phyloP scores from a whole-genome alignment of 306 rosid genomes.

The Pterocarpus santalinus region DNA sequence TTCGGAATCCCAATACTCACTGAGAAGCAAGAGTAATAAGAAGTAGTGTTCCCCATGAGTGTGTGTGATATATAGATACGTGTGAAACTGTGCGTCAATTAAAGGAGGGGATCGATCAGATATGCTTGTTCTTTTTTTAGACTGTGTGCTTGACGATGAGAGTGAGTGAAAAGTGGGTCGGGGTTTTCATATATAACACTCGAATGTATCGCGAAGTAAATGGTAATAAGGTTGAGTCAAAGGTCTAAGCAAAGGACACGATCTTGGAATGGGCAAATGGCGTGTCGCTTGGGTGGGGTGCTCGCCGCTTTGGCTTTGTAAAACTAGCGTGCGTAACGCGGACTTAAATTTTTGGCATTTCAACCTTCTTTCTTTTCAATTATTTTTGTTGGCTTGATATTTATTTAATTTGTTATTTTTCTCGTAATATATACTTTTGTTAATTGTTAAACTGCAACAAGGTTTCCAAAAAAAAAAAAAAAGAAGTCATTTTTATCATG shows the following conservation, averaged over 20 bases:
- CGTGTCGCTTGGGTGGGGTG: background rate
- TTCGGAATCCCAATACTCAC: background rate
- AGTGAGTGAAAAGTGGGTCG: background rate
- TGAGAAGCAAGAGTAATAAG: background rate
- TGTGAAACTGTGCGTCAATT: background rate
- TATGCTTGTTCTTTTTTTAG: background rate
- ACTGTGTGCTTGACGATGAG: background rate
- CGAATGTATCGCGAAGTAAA: too few species aligned
- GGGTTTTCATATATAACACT: background rate
- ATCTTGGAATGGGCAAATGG: background rate
- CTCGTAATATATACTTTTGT: too few species aligned
- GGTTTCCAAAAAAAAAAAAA: too few species aligned
- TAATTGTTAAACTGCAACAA: too few species aligned
- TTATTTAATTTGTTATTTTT: too few species aligned
- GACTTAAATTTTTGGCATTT: background rate
- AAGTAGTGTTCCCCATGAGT: slow-evolving; percentile 28
- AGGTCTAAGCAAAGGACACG: background rate
- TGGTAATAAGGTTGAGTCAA: slow-evolving; percentile 7
- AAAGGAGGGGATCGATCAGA: background rate
- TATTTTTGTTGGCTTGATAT: too few species aligned
- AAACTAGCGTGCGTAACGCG: slow-evolving; percentile 51
- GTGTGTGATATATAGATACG: too few species aligned
- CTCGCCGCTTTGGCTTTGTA: background rate
- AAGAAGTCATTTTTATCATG: too few species aligned
- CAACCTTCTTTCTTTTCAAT: too few species aligned